Evolutionary conservation across 495 filamentous ascomycete genomes (phyloP), one percentile per base, ranked within the genome.

Genomic region (Tuber brumale): DNA sequence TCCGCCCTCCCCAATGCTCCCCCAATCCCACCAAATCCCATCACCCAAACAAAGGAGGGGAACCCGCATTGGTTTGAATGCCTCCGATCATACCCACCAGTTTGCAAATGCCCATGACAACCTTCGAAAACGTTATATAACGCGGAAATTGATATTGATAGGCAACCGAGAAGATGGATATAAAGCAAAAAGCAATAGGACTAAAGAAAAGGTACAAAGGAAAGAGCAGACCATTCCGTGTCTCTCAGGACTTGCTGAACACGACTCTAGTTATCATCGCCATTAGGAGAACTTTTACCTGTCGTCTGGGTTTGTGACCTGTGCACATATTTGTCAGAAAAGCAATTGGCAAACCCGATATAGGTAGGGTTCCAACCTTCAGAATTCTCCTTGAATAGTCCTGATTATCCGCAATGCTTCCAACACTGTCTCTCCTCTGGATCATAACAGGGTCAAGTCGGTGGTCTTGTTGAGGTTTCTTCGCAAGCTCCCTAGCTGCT

Each of bases 381-480:
- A 99, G 87, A 84, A 99, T 97, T 82, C 92, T 92, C 84, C 95
- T 89, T 75, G 95, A 97, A 85, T 97, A 99, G 85, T 98, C 95
- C 84, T 96, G 90, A 85, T 97, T 95, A 83, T 99, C 96, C 80
- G 94, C 95, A 83, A 99, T 98, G 85, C 95, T 97, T 80, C 95
- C 95, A 84, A 95, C 93, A 85, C 95, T 98, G 86, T 95, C 90
- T 84, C 95, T 89, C 82, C 94, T 88, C 79, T 95, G 90, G 75
- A 90, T 89, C 91, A 97, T 92, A 71, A 91, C 90, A 37, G 95
- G 93, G 78, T 99, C 95, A 76, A 97, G 91, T 37, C 96, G 89
- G 69, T 92, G 91, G 84, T 98, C 94, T 61, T 81, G 75, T 73
- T 83, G 79, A 43, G 82, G 82, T 84, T 93, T 91, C 78, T 85